These are phyloP conservation scores for Saururus chinensis DNA, from an alignment of 164 flowering plant species.

Conservation along the genomic window DNA sequence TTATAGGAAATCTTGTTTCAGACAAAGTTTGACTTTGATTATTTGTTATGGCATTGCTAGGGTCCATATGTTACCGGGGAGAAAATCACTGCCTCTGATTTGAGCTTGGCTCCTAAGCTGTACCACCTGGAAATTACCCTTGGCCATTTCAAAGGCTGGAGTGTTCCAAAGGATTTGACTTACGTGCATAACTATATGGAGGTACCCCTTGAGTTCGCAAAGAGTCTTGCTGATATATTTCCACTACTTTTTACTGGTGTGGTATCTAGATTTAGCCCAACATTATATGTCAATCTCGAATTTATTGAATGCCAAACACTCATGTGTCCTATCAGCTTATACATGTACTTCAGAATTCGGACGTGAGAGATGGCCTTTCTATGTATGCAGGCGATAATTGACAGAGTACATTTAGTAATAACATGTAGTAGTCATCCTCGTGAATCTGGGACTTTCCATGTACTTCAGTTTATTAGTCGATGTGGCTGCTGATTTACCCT, in stretches of 20 bases:
- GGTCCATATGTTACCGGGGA: conserved; percentile 80
- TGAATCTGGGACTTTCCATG: no score
- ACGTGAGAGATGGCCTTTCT: no score
- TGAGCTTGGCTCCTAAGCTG: conserved; percentile 83
- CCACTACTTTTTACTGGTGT: not conserved
- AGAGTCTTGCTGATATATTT: not conserved
- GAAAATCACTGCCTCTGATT: conserved; percentile 70
- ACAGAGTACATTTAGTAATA: no score
- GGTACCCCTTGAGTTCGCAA: conserved; percentile 18
- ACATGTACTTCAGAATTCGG: no score
- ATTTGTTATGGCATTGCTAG: conserved; percentile 14
- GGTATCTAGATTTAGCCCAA: not conserved
- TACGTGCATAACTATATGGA: conserved; percentile 38
- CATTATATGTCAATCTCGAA: not conserved
- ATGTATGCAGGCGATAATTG: no score
- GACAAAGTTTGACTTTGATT: not conserved
- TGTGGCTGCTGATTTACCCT: no score
- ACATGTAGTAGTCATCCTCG: no score
- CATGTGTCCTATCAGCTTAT: no score
- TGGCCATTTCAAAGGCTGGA: conserved; percentile 76
- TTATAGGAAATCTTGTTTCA: not conserved
- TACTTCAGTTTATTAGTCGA: no score
- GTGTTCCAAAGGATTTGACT: conserved; percentile 50
- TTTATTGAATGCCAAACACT: not conserved
- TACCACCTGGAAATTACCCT: conserved; percentile 77